These are phyloP conservation scores for Penicillium egyptiacum DNA, from an alignment of 495 filamentous ascomycete genomes.

Conservation along the genomic window DNA sequence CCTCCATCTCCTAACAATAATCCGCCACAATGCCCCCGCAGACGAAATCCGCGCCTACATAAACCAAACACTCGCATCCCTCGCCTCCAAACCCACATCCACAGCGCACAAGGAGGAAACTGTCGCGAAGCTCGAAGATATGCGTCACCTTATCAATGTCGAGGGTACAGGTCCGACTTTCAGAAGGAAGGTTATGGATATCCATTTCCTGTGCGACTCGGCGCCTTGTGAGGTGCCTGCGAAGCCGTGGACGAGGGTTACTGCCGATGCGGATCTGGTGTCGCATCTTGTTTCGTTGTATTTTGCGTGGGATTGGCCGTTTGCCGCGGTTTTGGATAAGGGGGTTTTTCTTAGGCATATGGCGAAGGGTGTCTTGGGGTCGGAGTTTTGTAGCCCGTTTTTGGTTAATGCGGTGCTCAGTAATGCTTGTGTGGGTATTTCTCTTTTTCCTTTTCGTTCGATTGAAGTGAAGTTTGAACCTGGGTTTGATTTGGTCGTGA, in stretches of 20 bases:
- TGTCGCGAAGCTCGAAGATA: conserved; percentile 32
- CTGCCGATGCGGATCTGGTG: conserved; percentile 50
- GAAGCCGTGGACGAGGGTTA: conserved; percentile 53
- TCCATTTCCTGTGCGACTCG: conserved; percentile 45
- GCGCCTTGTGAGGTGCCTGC: conserved; percentile 45
- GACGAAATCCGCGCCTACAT: conserved; percentile 43
- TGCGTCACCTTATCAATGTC: conserved; percentile 31
- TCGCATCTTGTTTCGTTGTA: conserved; percentile 54
- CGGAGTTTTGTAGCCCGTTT: conserved; percentile 52
- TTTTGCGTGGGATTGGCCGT: conserved; percentile 58
- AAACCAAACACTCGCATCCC: conserved; percentile 29
- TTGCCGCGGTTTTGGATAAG: conserved; percentile 47
- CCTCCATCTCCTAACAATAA: conserved; percentile 34
- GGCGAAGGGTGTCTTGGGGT: conserved; percentile 27
- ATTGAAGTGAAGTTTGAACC: too few relatives aligned
- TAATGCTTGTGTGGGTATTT: conserved; percentile 45
- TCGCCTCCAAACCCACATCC: conserved; percentile 4
- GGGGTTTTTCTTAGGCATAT: conserved; percentile 53
- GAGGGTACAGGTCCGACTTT: conserved; percentile 39
- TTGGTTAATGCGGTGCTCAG: conserved; percentile 56
- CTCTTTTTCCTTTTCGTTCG: not conserved
- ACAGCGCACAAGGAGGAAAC: conserved; percentile 13
- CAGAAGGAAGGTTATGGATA: conserved; percentile 49
- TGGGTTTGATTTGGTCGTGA: too few relatives aligned
- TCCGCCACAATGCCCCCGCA: conserved; percentile 36